Base-by-base conservation (phyloP, 108 stramenopile species). In the Seminavis robusta region DNA sequence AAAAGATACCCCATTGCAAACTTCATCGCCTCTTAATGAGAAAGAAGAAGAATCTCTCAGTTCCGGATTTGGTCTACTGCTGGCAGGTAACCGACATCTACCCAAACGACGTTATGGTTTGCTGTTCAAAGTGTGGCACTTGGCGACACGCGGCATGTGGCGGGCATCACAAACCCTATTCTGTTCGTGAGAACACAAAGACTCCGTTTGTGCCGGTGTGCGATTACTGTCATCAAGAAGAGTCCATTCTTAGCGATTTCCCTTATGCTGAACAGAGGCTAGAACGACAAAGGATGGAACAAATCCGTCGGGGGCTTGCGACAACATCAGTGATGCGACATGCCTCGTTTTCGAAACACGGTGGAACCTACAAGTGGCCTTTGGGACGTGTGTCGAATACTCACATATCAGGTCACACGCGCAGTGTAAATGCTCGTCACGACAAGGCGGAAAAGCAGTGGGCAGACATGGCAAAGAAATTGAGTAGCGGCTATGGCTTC, bases 371-470 rank as follows among this genome's bases (percentile, higher is more conserved):
- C 63, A 92, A 88, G 52, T 88, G 87, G 87, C 87, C 87, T 25
- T 54, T 88, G 24, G 87, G 86, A 19, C 81, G 77, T 49, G 84
- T 87, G 17, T 71, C 73, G 21, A 62, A 61, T 5, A 83, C 75
- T 32, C 84, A 92, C 56, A 73, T 88, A 32, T 67, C 73, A 10
- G 79, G 83, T 20, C 86, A 92, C 51, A 71, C 77, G 7, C 61
- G 80, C n/a, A 86, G 85, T 52, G 91, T 88, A 4, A 77, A 82
- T 44, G 51, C 69, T 59, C 65, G 91, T 26, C 84, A 92, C 50
- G 91, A 92, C 42, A 84, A 85, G 45, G 83, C 87, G 23, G 91
- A 84, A 54, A 92, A 88, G 71, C 83, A 84, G 55, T 92, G 91
- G 91, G 57, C 54, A 19, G 87, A 88, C 37, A 85, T 86, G 74